These are phyloP conservation scores for Paxillus rubicundulus DNA, from an alignment of 768 basidiomycete species.

Conservation along the genomic window DNA sequence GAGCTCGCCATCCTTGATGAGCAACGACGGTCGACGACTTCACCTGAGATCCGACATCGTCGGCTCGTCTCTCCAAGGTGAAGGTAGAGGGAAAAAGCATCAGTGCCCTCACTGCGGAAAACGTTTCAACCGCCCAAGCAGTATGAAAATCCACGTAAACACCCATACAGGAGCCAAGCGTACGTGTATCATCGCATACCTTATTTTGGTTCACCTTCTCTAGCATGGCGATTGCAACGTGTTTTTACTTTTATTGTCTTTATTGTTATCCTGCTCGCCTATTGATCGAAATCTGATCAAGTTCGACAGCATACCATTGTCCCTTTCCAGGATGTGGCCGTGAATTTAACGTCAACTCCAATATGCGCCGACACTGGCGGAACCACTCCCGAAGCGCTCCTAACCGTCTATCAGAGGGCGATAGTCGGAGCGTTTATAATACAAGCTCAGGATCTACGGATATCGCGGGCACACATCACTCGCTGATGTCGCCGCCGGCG, in stretches of 20 bases:
- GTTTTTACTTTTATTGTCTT: conserved; percentile 3
- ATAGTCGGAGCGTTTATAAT: conserved; percentile 13
- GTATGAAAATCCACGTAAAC: conserved; percentile 42
- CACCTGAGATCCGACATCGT: conserved; percentile 31
- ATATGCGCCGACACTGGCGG: conserved; percentile 78
- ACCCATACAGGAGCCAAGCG: conserved; percentile 41
- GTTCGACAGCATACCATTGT: conserved; percentile 61
- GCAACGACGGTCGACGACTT: conserved; percentile 27
- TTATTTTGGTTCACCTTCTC: conserved; percentile 1
- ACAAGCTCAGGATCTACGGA: background rate
- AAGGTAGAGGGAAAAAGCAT: conserved; percentile 36
- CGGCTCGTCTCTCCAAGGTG: conserved; percentile 25
- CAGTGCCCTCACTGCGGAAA: conserved; percentile 39
- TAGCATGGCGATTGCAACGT: conserved; percentile 17
- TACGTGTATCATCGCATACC: conserved; percentile 18
- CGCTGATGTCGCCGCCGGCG: conserved; percentile 29
- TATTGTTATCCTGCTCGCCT: background rate
- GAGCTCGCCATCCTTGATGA: conserved; percentile 23
- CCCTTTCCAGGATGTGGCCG: conserved; percentile 72
- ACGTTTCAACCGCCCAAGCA: conserved; percentile 42
- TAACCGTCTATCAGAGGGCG: conserved; percentile 20
- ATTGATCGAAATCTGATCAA: conserved; percentile 15
- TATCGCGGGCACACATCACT: conserved; percentile 5
- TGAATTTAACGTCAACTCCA: conserved; percentile 81
- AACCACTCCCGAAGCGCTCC: conserved; percentile 48